Evolutionary conservation across 495 filamentous ascomycete genomes (phyloP).

Genomic region (Aspergillus taichungensis): DNA sequence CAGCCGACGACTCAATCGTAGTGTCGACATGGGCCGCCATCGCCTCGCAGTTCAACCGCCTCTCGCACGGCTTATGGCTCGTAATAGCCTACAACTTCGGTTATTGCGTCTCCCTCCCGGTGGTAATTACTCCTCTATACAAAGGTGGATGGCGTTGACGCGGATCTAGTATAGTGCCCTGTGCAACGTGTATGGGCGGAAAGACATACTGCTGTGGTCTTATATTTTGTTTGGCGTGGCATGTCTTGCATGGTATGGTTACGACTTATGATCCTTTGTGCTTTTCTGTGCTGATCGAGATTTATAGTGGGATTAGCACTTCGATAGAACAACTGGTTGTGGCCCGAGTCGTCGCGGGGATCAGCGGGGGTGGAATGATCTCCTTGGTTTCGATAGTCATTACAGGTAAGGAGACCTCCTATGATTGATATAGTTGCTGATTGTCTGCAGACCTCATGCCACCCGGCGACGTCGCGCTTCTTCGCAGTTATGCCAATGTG

Average conservation of each 20-base stretch:
- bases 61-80: slow-evolving; percentile 23
- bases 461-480: slow-evolving; percentile 14
- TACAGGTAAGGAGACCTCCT: slow-evolving; percentile 6
- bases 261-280: neutral
- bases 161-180: slow-evolving; percentile 18
- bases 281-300: neutral
- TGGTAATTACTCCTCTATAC: slow-evolving; percentile 13
- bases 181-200: slow-evolving; percentile 24
- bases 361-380: slow-evolving; percentile 21
- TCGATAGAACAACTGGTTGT: slow-evolving; percentile 15
- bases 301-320: slow-evolving; percentile 13
- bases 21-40: slow-evolving; percentile 25
- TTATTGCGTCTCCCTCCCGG: slow-evolving; percentile 25
- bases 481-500: slow-evolving; percentile 20
- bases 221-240: slow-evolving; percentile 25
- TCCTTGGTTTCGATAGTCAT: slow-evolving; percentile 20
- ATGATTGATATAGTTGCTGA: neutral
- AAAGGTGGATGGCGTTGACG: neutral
- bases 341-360: slow-evolving; percentile 17
- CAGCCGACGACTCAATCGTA: slow-evolving; percentile 24
- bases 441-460: slow-evolving; percentile 16
- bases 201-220: slow-evolving; percentile 18
- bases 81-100: slow-evolving; percentile 27
- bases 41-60: slow-evolving; percentile 23
- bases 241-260: slow-evolving; percentile 25